Conservation (phyloP, 2,329 filamentous ascomycete genomes). For the Xylaria hypoxylon region DNA sequence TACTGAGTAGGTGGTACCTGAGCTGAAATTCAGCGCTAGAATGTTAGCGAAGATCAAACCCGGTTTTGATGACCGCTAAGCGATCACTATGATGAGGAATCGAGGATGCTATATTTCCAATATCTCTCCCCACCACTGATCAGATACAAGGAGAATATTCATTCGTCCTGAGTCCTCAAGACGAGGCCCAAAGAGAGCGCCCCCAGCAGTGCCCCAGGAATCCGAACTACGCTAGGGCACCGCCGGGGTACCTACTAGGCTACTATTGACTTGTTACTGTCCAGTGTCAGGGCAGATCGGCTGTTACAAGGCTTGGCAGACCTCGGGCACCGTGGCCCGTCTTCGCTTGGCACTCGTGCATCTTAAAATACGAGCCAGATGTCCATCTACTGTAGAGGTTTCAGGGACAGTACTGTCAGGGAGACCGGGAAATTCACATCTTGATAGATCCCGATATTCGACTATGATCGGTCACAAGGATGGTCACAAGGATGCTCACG, state of each 20-base stretch:
- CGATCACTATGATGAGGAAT: not conserved
- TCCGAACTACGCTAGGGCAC: not conserved
- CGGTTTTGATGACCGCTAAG: not conserved
- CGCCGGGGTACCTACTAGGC: too few species aligned
- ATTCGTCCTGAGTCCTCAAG: constrained; percentile 22
- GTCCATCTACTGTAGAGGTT: not conserved
- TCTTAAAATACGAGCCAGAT: constrained; percentile 7
- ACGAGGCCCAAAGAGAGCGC: not conserved
- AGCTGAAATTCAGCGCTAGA: constrained; percentile 21
- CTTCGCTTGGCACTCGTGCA: not conserved
- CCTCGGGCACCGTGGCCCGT: constrained; percentile 10
- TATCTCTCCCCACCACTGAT: too few species aligned
- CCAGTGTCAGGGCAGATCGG: not conserved
- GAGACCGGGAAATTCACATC: not conserved
- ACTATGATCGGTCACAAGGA: constrained; percentile 39
- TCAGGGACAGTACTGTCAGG: constrained; percentile 1
- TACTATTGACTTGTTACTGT: not conserved
- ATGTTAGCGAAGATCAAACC: not conserved
- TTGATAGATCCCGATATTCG: not conserved
- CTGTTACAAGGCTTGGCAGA: constrained; percentile 21
- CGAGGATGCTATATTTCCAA: too few species aligned
- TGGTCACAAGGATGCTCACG: constrained; percentile 25
- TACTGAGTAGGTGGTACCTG: too few species aligned
- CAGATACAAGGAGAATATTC: not conserved
- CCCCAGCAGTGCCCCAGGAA: too few species aligned